These are phyloP conservation scores for Solanum corneliomulleri DNA, from an alignment of 257 asterid species.

Conservation along the genomic window DNA sequence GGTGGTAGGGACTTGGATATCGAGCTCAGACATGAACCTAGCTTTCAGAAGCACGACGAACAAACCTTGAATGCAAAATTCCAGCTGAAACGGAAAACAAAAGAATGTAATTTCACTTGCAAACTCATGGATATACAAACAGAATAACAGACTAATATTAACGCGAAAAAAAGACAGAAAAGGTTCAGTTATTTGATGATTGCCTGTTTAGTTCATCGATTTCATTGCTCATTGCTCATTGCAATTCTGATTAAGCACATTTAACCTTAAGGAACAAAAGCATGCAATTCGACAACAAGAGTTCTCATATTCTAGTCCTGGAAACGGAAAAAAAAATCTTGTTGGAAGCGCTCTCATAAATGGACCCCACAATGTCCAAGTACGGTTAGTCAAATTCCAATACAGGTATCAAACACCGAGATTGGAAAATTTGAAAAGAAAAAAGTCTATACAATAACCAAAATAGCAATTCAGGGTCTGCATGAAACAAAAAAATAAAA, in stretches of 20 bases:
- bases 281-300: not conserved
- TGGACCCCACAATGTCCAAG: not conserved
- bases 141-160: not conserved
- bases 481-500: not conserved
- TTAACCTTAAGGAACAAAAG: not conserved
- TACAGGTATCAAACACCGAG: not conserved
- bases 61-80: not conserved
- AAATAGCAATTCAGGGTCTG: not conserved
- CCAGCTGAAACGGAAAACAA: not conserved
- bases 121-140: not conserved
- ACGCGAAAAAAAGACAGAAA: not conserved
- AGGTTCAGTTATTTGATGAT: not conserved
- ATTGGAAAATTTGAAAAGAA: fast-evolving
- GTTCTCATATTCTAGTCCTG: not conserved
- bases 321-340: not conserved
- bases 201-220: not conserved
- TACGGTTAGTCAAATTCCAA: not conserved
- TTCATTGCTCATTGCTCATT: not conserved
- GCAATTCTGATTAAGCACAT: not conserved
- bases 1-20: not conserved
- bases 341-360: not conserved
- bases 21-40: conserved; percentile 6
- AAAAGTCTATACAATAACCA: not conserved
- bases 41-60: not conserved
- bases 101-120: not conserved